Base-by-base conservation (phyloP, 768 basidiomycete species). In the Suillus lakei region DNA sequence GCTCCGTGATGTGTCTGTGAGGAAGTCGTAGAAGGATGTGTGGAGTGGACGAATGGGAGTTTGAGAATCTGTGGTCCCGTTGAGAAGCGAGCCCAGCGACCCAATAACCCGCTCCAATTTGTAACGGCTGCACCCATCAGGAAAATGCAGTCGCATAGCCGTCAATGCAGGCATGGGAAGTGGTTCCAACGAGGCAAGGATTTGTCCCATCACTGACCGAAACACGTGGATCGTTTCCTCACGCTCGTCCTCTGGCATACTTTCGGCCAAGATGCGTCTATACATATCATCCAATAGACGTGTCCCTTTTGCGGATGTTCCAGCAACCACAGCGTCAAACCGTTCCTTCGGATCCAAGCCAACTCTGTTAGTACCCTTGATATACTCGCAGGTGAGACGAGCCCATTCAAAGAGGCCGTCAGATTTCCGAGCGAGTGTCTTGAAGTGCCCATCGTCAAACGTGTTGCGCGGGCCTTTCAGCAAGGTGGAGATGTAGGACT, bases 341-440 rank as follows among this genome's bases (percentile, higher is more conserved):
- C 59, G 28, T 0, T 16, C 30, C 8, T 3, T 44, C 3, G 66
- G n/a, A 26, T 36, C 32, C 10, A 32, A 1, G n/a, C 66, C 59
- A 0, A 50, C 23, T 23, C 3, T 23, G 28, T 26, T 13, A 0
- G 7, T 18, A 30, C 23, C 21, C 30, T 51, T 67, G 36, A 67
- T 67, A 7, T 48, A 61, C 7, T 68, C 67, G 5, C 67, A 68
- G 21, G 55, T 34, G 1, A 68, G 50, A 54, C 43, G 65, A 32
- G 53, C 61, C 66, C 61, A 68, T 41, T 62, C 53, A 26, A 66
- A 66, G 2, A 66, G 46, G 12, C 65, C 55, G 5, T 66, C 65
- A 6, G 65, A 59, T 55, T 34, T 66, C 10, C 16, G n/a, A 9
- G 55, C 36, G 2, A 66, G 50, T 3, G 5, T 5, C 46, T 32